Percentiles rank a stretch among this genome's conserved stretches.
Evolutionary conservation across 2,329 filamentous ascomycete species (phyloP).

Genomic region (Pseudogymnoascus sp.): DNA sequence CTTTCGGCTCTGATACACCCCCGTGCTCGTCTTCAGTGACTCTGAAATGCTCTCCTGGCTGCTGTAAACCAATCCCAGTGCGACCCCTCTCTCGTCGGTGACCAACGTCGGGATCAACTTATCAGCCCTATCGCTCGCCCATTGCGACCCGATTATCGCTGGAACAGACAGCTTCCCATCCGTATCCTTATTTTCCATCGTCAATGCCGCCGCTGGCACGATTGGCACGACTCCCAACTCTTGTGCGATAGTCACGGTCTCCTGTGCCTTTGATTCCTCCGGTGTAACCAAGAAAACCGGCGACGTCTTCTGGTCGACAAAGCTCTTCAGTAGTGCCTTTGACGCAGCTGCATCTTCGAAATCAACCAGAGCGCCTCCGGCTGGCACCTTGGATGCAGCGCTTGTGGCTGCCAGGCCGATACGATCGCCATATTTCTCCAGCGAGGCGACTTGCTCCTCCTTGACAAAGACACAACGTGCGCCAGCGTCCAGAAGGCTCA

Average conservation of each 20-base stretch:
- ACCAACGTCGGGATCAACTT: slow-evolving; percentile 85
- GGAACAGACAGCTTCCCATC: slow-evolving; percentile 56
- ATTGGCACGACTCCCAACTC: slow-evolving; percentile 56
- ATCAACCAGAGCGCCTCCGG: slow-evolving; percentile 28
- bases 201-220: slow-evolving; percentile 63
- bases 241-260: slow-evolving; percentile 19
- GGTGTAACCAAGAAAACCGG: slow-evolving; percentile 25
- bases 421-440: slow-evolving; percentile 48
- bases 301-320: slow-evolving; percentile 21
- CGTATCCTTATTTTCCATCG: slow-evolving; percentile 54
- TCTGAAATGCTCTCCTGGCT: slow-evolving; percentile 84
- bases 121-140: slow-evolving; percentile 75
- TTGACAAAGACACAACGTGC: slow-evolving; percentile 79
- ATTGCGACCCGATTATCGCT: slow-evolving; percentile 65
- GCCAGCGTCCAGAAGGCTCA: slow-evolving; percentile 76
- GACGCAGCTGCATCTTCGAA: slow-evolving; percentile 33
- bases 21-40: slow-evolving; percentile 67
- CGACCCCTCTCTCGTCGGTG: slow-evolving; percentile 76
- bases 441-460: slow-evolving; percentile 57
- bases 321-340: slow-evolving; percentile 18
- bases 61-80: slow-evolving; percentile 88
- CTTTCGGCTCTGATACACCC: slow-evolving; percentile 91
- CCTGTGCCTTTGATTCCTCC: slow-evolving; percentile 14
- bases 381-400: slow-evolving; percentile 18
- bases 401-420: slow-evolving; percentile 40